Evolutionary conservation across 2,329 filamentous ascomycete genomes (phyloP).

Genomic region (Scedosporium boydii): DNA sequence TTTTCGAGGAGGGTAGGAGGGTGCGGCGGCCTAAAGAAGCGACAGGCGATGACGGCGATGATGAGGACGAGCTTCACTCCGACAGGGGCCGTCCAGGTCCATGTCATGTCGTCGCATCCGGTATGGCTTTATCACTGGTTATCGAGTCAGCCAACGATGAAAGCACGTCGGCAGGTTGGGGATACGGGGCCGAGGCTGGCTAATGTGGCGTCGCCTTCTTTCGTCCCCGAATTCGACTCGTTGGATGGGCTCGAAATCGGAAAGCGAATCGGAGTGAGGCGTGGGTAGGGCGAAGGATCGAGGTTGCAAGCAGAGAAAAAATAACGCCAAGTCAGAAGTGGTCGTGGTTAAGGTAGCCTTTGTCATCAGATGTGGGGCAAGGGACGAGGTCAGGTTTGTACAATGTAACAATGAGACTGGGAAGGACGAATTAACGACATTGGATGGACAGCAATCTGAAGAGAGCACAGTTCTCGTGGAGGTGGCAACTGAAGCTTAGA

Average conservation of each 20-base stretch:
- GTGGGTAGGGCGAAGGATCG: neutral
- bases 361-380: conserved; percentile 2
- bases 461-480: too few species aligned
- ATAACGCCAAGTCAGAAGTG: conserved; percentile 2
- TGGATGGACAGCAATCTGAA: too few species aligned
- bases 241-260: neutral
- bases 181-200: neutral
- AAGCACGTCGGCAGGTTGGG: neutral
- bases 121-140: neutral
- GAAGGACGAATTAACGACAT: too few species aligned
- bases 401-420: too few species aligned
- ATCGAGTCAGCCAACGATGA: neutral
- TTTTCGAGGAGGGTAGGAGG: conserved; percentile 11
- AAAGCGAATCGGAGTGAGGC: neutral
- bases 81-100: conserved; percentile 7
- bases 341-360: neutral
- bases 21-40: conserved; percentile 12
- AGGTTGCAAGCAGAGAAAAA: conserved; percentile 2
- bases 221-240: conserved; percentile 1
- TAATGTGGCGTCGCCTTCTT: conserved; percentile 1
- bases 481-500: too few species aligned
- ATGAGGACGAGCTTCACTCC: conserved; percentile 11
- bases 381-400: neutral
- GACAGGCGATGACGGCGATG: conserved; percentile 11
- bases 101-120: conserved; percentile 8